Base-by-base conservation (phyloP, 2,329 filamentous ascomycete genomes). In the Pseudocercospora cruenta region DNA sequence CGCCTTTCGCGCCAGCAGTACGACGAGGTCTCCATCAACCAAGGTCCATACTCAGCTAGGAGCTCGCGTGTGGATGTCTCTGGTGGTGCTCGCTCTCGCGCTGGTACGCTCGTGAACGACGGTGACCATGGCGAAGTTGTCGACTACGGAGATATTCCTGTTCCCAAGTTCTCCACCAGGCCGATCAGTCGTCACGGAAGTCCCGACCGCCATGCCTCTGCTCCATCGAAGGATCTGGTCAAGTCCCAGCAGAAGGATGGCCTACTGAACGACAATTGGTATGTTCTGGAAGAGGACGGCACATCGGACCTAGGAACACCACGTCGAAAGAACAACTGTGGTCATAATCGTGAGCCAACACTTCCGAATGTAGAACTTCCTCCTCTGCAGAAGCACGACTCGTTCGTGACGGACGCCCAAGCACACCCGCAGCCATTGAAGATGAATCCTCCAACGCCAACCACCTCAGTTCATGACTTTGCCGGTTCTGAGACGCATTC, bases 1-100 rank as follows among this genome's bases (percentile, higher is more conserved):
- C 82, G 82, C 58, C 83, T 87, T 69, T 88, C 88, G 0, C 84
- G 83, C 43, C 71, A 76, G 43, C 82, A 88, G 70, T 80, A 88
- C 12, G 72, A 76, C 12, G 85, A 54, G 58, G 61, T 65, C 59
- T 66, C 62, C 54, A 45, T 75, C 49, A 74, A 75, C 58, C 70
- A 71, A 36, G 71, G 76, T 36, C 71, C 77, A n/a, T 69, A 70
- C 4, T 77, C 80, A 12, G 72, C 73, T 33, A 73, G 75, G 36
- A 77, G 77, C 51, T 80, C 79, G 24, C 77, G 79, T 14, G 72
- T 75, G 53, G 78, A 79, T 19, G 71, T 81, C 22, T 7, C 36
- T 28, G 66, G 62, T n/a, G 66, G 65, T 8, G 61, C 65, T 45
- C 64, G 68, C 26, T 71, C 70, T 22, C 64, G 68, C 33, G 66